These are phyloP conservation scores for Suillus brevipes DNA, from an alignment of 768 basidiomycete genomes.

Conservation along the genomic window DNA sequence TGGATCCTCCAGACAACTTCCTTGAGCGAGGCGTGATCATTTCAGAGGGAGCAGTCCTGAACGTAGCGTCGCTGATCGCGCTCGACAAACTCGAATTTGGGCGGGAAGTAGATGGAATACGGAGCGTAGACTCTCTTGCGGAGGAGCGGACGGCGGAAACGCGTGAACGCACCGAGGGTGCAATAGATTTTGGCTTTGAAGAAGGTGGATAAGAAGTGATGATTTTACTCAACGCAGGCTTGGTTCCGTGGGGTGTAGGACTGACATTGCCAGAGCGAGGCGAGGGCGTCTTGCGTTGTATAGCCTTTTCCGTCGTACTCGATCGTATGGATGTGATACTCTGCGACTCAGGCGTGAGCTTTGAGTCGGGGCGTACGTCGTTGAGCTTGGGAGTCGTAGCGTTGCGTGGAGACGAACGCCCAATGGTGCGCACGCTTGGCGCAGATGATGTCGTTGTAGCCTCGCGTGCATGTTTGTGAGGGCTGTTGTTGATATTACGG, in stretches of 20 bases:
- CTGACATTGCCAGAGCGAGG: conserved; percentile 5
- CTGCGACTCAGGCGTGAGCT: conserved; percentile 56
- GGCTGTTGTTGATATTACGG: conserved; percentile 27
- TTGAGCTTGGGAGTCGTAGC: conserved; percentile 24
- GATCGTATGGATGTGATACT: conserved; percentile 28
- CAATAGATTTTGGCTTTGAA: conserved; percentile 15
- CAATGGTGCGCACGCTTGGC: conserved; percentile 25
- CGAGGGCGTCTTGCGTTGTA: neutral
- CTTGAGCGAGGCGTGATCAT: conserved; percentile 32
- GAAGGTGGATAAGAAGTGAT: conserved; percentile 11
- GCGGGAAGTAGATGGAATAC: conserved; percentile 31
- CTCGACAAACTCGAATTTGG: conserved; percentile 32
- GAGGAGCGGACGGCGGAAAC: conserved; percentile 31
- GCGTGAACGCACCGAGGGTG: conserved; percentile 19
- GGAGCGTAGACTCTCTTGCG: conserved; percentile 26
- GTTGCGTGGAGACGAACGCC: conserved; percentile 27
- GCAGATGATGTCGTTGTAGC: conserved; percentile 27
- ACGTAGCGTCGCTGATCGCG: conserved; percentile 31
- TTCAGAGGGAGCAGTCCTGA: conserved; percentile 33
- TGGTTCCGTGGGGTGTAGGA: conserved; percentile 5
- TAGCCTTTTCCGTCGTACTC: conserved; percentile 25
- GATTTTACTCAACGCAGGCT: conserved; percentile 14
- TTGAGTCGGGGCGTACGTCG: conserved; percentile 67
- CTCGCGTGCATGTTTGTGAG: conserved; percentile 24
- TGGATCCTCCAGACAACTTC: conserved; percentile 30